Percentiles rank a stretch among this genome's conserved stretches.
These are phyloP conservation scores for Shiraia bambusicola DNA, from an alignment of 2,329 filamentous ascomycete genomes.

Conservation along the genomic window DNA sequence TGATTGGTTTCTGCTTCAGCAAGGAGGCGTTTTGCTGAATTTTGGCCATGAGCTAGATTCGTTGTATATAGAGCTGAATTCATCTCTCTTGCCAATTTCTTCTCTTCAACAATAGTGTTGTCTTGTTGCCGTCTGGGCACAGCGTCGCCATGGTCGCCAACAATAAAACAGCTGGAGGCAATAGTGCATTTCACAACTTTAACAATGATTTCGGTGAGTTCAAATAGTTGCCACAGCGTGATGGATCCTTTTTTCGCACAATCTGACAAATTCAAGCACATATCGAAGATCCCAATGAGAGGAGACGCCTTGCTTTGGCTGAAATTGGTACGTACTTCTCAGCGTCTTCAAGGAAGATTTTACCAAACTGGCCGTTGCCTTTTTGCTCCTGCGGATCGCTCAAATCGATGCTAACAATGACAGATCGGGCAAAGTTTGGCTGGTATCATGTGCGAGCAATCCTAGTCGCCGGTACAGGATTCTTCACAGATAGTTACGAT, in stretches of 20 bases:
- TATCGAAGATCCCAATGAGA: conserved; percentile 71
- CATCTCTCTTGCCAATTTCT: conserved; percentile 1
- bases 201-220: conserved; percentile 12
- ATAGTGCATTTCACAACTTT: conserved; percentile 30
- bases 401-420: too few species aligned
- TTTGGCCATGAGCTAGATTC: neutral
- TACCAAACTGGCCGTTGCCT: too few species aligned
- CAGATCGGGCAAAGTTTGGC: conserved; percentile 64
- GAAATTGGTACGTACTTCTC: conserved; percentile 66
- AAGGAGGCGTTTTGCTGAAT: neutral
- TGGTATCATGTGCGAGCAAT: conserved; percentile 81
- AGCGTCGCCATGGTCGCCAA: conserved; percentile 14
- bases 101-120: conserved; percentile 2
- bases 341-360: too few species aligned
- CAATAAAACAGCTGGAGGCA: conserved; percentile 25
- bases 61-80: conserved; percentile 2
- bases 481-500: conserved; percentile 81
- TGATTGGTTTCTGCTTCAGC: neutral
- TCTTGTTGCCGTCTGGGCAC: conserved; percentile 11
- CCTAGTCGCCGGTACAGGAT: conserved; percentile 75
- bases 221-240: too few species aligned
- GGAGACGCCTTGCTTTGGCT: conserved; percentile 74
- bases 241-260: neutral
- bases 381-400: too few species aligned
- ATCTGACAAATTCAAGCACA: conserved; percentile 42